phyloP scores from a whole-genome alignment of 2,329 filamentous ascomycete species.

The Ophiosphaerella korrae region DNA sequence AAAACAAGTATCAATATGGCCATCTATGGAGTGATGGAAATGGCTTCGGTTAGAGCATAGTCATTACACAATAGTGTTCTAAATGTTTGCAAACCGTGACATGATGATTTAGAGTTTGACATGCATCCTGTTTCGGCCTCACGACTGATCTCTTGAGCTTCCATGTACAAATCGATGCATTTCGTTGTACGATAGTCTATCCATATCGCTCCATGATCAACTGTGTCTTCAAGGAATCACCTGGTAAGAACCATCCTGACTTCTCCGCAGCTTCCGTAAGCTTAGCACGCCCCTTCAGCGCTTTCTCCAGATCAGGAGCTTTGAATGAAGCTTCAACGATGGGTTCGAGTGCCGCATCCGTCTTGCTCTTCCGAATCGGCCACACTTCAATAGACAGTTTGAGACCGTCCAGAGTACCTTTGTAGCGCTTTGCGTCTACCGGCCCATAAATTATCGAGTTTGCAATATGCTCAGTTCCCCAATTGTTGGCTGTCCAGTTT shows the following conservation, averaged over 20 bases:
- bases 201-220: slow-evolving; percentile 4
- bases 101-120: no score
- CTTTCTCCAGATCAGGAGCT: neutral
- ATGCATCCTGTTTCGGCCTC: no score
- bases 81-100: no score
- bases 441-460: slow-evolving; percentile 2
- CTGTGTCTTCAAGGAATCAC: slow-evolving; percentile 1
- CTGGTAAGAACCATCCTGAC: neutral
- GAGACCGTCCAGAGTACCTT: neutral
- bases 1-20: no score
- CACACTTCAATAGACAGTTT: neutral
- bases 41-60: no score
- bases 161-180: no score
- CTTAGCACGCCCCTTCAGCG: neutral
- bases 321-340: slow-evolving; percentile 2
- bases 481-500: neutral
- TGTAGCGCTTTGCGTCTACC: neutral
- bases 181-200: neutral
- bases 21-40: no score
- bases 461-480: neutral
- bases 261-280: neutral
- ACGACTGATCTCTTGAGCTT: no score
- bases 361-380: neutral
- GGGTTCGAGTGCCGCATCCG: neutral
- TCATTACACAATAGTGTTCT: no score